Percentiles rank a stretch among this genome's conserved stretches.
Evolutionary conservation across 371 early-diverging fungal genomes (phyloP).

Genomic region (Apophysomyces sp.): DNA sequence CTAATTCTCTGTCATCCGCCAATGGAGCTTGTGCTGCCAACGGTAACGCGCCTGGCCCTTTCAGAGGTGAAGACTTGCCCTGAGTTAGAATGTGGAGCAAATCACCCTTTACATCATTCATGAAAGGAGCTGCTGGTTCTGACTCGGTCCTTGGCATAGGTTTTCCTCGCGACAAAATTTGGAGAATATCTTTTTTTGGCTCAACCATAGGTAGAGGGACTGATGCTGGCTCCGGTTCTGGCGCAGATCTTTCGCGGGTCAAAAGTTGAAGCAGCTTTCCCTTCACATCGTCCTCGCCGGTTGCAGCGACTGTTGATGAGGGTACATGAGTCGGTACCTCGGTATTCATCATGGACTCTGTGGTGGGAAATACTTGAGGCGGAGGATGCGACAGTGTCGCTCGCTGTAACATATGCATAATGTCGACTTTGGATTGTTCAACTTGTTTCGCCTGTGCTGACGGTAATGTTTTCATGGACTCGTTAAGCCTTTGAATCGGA

Average conservation of each 20-base stretch:
- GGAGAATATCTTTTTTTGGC: background rate
- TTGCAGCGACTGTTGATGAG: background rate
- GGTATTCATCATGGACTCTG: background rate
- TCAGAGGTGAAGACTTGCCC: background rate
- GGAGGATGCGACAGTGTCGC: conserved; percentile 15
- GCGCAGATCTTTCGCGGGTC: background rate
- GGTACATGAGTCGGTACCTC: background rate
- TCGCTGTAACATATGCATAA: conserved; percentile 29
- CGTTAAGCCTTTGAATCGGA: conserved; percentile 29
- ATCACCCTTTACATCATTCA: background rate
- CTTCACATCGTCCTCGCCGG: background rate
- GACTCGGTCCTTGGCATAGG: background rate
- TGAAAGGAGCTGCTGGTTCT: background rate
- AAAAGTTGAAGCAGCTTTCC: background rate
- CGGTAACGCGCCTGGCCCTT: background rate
- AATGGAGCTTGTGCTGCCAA: background rate
- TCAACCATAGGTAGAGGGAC: background rate
- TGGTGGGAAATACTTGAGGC: background rate
- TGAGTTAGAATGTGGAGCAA: background rate
- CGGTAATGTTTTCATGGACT: conserved; percentile 27
- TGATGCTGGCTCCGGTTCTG: background rate
- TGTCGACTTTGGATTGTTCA: conserved; percentile 16
- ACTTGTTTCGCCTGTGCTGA: conserved; percentile 7
- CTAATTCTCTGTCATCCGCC: background rate
- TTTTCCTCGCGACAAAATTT: background rate